Evolutionary conservation across 768 basidiomycete species (phyloP), one percentile per base, ranked within the genome.

Genomic region (Rhizopogon roseolus): DNA sequence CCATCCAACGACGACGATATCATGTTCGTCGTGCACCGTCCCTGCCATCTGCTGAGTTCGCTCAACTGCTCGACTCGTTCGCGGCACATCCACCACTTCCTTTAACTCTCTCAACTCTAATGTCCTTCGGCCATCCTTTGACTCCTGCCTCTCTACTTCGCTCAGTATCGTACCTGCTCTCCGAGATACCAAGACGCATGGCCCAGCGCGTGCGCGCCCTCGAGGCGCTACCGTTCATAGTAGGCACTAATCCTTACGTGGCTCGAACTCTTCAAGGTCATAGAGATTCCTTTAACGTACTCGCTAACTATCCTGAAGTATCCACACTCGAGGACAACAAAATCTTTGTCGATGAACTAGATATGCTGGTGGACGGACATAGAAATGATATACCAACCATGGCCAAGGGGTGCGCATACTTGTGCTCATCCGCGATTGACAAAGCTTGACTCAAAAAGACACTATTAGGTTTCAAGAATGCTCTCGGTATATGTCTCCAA

Each of bases 211-310:
- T 90, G 41, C 81, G 81, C 32, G 84, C 84, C 19, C 74, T 93
- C 48, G 89, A 93, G 64, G 71, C 77, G 1, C 77, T 93, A 32
- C 91, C 91, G 1, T 93, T 88, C 70, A 93, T 93, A 38, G 92
- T 93, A 46, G 92, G 90, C 19, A 91, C 88, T 49, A 93, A 93
- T 66, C 91, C 91, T 13, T 90, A 88, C 68, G 80, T 93, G n/a
- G 77, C 86, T 4, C 82, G 80, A 53, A 83, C 82, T 11, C 74
- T 91, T 55, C 72, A 83, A 52, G 76, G 85, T 6, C 87, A 90
- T 70, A 75, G 80, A 60, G 76, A 81, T 44, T 86, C 86, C 66
- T 90, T 93, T 63, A 71, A 77, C 49, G 81, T 80, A 64, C 74
- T 92, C 37, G 84, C 87, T 16, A 84, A 76, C 19, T 81, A 89